Conservation (phyloP, 495 filamentous ascomycete species). For the Neurospora sp. region DNA sequence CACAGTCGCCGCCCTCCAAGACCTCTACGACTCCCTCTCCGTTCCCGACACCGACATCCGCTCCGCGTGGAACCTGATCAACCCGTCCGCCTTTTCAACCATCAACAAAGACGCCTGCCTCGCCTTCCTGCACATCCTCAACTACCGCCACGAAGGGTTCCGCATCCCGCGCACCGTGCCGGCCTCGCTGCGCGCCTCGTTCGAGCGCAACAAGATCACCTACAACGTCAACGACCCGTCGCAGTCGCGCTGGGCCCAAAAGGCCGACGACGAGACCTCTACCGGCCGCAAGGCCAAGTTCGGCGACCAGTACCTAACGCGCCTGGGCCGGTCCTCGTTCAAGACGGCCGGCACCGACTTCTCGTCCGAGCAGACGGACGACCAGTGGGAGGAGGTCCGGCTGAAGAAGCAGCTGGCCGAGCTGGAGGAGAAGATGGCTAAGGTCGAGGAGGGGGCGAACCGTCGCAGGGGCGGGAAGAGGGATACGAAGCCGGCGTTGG, state of each 20-base stretch:
- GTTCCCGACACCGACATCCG: conserved; percentile 93
- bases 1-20: conserved; percentile 66
- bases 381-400: conserved; percentile 92
- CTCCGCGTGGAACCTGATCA: conserved; percentile 93
- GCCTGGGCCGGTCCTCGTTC: conserved; percentile 70
- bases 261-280: conserved; percentile 59
- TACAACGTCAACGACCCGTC: conserved; percentile 75
- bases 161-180: conserved; percentile 91
- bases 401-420: conserved; percentile 85
- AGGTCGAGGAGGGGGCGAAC: conserved; percentile 59
- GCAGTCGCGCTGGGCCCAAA: conserved; percentile 53
- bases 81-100: conserved; percentile 63
- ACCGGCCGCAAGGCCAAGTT: conserved; percentile 92
- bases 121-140: conserved; percentile 92
- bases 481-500: conserved; percentile 66
- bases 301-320: conserved; percentile 88
- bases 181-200: conserved; percentile 76
- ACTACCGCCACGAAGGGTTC: conserved; percentile 87
- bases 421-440: conserved; percentile 71
- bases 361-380: conserved; percentile 51
- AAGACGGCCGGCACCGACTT: conserved; percentile 81
- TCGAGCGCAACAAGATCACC: conserved; percentile 90
- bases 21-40: conserved; percentile 82
- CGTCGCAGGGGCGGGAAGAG: conserved; percentile 43
- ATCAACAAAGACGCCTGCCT: conserved; percentile 93